Percentiles rank a stretch among this genome's conserved stretches.
phyloP scores from a whole-genome alignment of 768 basidiomycete species.

The Tricholomella constricta region DNA sequence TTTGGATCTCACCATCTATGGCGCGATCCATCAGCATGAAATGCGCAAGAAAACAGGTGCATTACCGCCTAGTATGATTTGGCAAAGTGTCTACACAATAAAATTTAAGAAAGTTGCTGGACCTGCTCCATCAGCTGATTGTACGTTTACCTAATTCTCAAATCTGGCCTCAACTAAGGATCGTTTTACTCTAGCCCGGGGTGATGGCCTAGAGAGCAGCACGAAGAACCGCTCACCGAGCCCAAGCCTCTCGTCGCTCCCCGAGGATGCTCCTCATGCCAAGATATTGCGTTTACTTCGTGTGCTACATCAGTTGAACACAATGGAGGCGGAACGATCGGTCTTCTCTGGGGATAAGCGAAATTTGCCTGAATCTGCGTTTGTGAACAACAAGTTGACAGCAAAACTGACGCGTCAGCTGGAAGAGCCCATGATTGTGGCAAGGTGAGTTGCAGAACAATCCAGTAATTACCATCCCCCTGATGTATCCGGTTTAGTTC shows the following conservation, averaged over 20 bases:
- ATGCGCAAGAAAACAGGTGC: constrained; percentile 70
- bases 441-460: constrained; percentile 59
- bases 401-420: constrained; percentile 97
- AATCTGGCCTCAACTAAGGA: background rate
- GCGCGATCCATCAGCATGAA: constrained; percentile 93
- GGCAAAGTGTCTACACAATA: constrained; percentile 89
- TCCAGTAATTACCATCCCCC: background rate
- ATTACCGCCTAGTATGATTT: constrained; percentile 70
- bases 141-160: constrained; percentile 39
- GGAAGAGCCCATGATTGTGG: constrained; percentile 99
- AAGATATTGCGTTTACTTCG: constrained; percentile 91
- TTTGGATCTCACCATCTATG: constrained; percentile 91
- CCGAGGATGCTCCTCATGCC: constrained; percentile 81
- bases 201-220: constrained; percentile 42
- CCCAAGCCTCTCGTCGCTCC: constrained; percentile 75
- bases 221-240: constrained; percentile 62
- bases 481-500: constrained; percentile 52
- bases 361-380: constrained; percentile 76
- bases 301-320: constrained; percentile 82
- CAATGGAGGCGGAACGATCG: constrained; percentile 66
- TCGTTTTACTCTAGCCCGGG: constrained; percentile 30
- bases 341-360: constrained; percentile 51
- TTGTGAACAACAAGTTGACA: constrained; percentile 96
- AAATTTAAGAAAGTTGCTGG: constrained; percentile 93
- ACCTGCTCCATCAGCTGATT: constrained; percentile 64